Evolutionary conservation across 371 early-diverging fungal species (phyloP).

Genomic region (Nematocida displodere): DNA sequence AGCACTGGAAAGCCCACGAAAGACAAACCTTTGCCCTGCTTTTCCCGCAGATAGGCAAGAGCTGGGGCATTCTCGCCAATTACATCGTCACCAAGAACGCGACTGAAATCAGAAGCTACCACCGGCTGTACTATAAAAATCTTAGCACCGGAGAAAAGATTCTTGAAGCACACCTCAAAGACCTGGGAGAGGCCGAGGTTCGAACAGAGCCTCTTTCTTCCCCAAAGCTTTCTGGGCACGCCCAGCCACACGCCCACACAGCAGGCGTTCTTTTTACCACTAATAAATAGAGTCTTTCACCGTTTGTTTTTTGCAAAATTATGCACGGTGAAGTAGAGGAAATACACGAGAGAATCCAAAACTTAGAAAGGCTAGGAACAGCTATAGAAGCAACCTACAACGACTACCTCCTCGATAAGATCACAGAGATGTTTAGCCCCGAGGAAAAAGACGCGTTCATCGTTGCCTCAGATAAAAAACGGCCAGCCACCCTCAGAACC

Average conservation of each 20-base stretch:
- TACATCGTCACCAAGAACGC: slow-evolving; percentile 57
- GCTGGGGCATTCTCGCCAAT: slow-evolving; percentile 54
- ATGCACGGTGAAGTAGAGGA: neutral
- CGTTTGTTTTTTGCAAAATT: neutral
- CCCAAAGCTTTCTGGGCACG: neutral
- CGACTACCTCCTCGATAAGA: slow-evolving; percentile 78
- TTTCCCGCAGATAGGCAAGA: slow-evolving; percentile 61
- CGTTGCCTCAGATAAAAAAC: slow-evolving; percentile 89
- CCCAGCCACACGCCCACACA: slow-evolving; percentile 11
- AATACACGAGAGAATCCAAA: neutral
- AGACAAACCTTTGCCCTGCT: slow-evolving; percentile 63
- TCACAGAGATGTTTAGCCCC: slow-evolving; percentile 65
- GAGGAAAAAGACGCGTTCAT: slow-evolving; percentile 73
- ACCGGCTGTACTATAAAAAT: slow-evolving; percentile 56
- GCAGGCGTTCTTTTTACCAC: slow-evolving; percentile 52
- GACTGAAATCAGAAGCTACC: slow-evolving; percentile 57
- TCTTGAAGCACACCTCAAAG: slow-evolving; percentile 55
- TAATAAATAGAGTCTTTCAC: neutral
- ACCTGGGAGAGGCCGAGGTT: slow-evolving; percentile 25
- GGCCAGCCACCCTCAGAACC: slow-evolving; percentile 89
- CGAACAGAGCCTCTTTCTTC: slow-evolving; percentile 33
- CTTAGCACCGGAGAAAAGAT: slow-evolving; percentile 53
- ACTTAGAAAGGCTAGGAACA: neutral
- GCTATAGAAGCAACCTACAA: slow-evolving; percentile 69
- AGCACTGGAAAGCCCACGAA: slow-evolving; percentile 57